Percentiles rank a stretch among this genome's conserved stretches.
Evolutionary conservation across 2,329 filamentous ascomycete genomes (phyloP).

Genomic region (Xylariaceae sp.): DNA sequence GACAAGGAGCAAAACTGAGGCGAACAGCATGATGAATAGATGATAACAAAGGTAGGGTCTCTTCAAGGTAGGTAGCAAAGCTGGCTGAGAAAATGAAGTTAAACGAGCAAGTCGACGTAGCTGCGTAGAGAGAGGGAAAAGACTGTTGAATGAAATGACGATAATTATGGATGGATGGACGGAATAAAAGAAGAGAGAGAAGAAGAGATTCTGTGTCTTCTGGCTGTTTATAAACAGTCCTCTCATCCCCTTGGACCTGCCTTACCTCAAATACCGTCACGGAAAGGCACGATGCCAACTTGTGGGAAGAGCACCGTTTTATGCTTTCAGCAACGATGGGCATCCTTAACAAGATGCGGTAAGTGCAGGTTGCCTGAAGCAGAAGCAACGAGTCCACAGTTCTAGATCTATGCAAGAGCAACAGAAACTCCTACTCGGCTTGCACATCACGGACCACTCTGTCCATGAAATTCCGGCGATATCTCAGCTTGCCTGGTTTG

Average conservation of each 20-base stretch:
- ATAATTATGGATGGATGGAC: not conserved
- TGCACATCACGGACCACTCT: not conserved
- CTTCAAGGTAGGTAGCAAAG: not conserved
- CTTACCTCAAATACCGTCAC: not conserved
- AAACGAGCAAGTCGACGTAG: not conserved
- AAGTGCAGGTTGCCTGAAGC: not conserved
- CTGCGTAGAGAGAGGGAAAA: not conserved
- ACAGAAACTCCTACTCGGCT: not conserved
- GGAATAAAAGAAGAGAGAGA: not conserved
- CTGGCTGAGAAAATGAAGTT: not conserved
- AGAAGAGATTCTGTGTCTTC: not conserved
- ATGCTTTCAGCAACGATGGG: not conserved
- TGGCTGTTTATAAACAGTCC: constrained; percentile 2
- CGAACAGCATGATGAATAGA: constrained; percentile 7
- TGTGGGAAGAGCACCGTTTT: not conserved
- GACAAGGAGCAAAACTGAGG: not conserved
- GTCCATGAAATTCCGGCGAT: not conserved
- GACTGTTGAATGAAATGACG: not conserved
- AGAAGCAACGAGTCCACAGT: not conserved
- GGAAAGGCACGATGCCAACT: not conserved
- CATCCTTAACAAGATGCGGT: not conserved
- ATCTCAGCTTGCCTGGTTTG: not conserved
- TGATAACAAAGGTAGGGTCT: not conserved
- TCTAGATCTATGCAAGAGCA: not conserved
- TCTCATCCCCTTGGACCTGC: not conserved